These are phyloP conservation scores for Talaromyces sp. DNA, from an alignment of 2,329 filamentous ascomycete genomes.

Conservation along the genomic window DNA sequence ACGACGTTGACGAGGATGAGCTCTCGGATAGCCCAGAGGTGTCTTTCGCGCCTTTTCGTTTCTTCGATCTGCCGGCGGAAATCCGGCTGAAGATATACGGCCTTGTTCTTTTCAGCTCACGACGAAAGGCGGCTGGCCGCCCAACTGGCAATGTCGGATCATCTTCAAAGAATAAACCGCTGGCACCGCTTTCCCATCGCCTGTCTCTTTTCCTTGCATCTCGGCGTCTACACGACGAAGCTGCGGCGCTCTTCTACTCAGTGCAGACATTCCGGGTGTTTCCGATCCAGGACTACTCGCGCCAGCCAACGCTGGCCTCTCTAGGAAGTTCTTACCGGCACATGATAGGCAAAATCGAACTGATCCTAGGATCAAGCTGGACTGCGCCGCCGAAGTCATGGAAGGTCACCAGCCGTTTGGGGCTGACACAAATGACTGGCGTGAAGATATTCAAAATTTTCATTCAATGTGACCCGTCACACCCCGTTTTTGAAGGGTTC, in stretches of 20 bases:
- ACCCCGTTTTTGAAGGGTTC: conserved; percentile 51
- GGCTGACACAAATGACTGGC: conserved; percentile 43
- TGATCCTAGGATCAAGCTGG: conserved; percentile 56
- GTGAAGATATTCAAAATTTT: conserved; percentile 50
- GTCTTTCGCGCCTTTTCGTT: conserved; percentile 36
- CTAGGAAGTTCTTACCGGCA: conserved; percentile 47
- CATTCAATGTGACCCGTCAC: conserved; percentile 51
- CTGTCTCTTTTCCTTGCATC: conserved; percentile 36
- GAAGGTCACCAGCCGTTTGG: conserved; percentile 45
- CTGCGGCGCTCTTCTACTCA: conserved; percentile 46
- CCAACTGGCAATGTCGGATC: conserved; percentile 29
- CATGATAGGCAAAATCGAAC: conserved; percentile 48
- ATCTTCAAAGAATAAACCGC: conserved; percentile 28
- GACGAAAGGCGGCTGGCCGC: conserved; percentile 19
- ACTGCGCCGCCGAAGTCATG: conserved; percentile 50
- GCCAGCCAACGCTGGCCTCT: conserved; percentile 40
- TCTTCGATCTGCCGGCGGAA: conserved; percentile 50
- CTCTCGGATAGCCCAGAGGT: conserved; percentile 2
- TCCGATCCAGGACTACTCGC: conserved; percentile 45
- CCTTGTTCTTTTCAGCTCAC: conserved; percentile 36
- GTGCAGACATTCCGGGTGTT: conserved; percentile 50
- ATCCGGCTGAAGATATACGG: conserved; percentile 47
- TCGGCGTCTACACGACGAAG: conserved; percentile 45
- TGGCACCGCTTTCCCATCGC: conserved; percentile 29
- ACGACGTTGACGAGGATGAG: conserved; percentile 14